Evolutionary conservation across 805 yeast species (phyloP).

Genomic region (Lachancea cidri): DNA sequence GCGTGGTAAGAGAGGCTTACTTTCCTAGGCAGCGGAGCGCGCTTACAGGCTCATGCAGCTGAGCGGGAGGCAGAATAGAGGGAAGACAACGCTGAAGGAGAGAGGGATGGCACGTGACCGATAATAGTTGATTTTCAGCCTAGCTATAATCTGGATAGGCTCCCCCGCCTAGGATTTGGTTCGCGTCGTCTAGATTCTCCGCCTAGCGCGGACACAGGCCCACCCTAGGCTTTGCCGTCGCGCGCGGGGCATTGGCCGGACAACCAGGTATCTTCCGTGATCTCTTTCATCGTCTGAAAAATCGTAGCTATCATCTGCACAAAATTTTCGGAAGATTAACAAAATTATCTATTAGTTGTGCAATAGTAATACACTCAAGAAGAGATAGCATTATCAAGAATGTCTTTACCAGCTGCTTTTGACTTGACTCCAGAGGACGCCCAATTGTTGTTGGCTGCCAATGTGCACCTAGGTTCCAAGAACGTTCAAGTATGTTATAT

Average conservation of each 20-base stretch:
- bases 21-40: too few species aligned
- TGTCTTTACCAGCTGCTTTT: conserved; percentile 85
- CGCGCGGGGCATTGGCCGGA: too few species aligned
- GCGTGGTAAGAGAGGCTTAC: too few species aligned
- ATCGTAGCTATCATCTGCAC: conserved; percentile 2
- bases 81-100: too few species aligned
- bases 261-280: not conserved
- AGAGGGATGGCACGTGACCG: too few species aligned
- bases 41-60: too few species aligned
- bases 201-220: not conserved
- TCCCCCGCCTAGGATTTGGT: not conserved
- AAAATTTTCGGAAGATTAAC: conserved; percentile 8
- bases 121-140: not conserved
- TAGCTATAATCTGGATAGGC: not conserved
- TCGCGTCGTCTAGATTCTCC: not conserved
- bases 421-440: conserved; percentile 97
- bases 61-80: too few species aligned
- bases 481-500: conserved; percentile 90
- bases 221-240: not conserved
- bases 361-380: conserved; percentile 11
- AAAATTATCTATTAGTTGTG: conserved; percentile 7
- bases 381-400: conserved; percentile 34
- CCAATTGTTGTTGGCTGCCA: conserved; percentile 98
- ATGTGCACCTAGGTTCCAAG: conserved; percentile 99
- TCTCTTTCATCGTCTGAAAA: not conserved